A percentile compares a stretch with the other conserved stretches of the same genome.
Evolutionary conservation across 331 rosid species (phyloP).

Genomic region (Quercus phellos): DNA sequence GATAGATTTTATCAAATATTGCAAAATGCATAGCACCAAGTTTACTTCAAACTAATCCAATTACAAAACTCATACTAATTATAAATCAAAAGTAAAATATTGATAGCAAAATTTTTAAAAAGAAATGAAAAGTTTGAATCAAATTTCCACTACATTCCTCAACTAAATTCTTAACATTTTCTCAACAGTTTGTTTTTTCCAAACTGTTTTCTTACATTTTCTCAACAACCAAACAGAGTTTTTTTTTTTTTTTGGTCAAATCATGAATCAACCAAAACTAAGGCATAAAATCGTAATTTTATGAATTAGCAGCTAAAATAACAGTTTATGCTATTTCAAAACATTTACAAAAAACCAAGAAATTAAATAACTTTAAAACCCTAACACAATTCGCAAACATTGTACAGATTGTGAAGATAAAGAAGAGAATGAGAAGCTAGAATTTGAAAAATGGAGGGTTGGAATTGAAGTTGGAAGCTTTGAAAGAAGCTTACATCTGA

Average conservation of each 20-base stretch:
- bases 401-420: not conserved
- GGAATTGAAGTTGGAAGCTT: not conserved
- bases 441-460: not conserved
- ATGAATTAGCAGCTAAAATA: not conserved
- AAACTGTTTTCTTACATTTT: not conserved
- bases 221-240: not conserved
- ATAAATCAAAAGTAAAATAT: not conserved
- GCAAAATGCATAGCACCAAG: not conserved
- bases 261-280: not conserved
- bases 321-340: not conserved
- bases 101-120: not conserved
- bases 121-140: not conserved
- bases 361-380: not conserved
- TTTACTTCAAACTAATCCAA: not conserved
- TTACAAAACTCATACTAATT: not conserved
- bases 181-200: not conserved
- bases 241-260: not conserved
- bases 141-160: not conserved
- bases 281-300: not conserved
- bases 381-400: not conserved
- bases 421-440: not conserved
- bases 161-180: too few relatives aligned
- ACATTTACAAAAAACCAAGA: not conserved
- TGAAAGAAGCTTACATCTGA: constrained; percentile 52
- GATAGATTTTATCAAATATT: not conserved